Base-by-base conservation (phyloP, 495 filamentous ascomycete genomes). In the Trypethelium eluteriae region DNA sequence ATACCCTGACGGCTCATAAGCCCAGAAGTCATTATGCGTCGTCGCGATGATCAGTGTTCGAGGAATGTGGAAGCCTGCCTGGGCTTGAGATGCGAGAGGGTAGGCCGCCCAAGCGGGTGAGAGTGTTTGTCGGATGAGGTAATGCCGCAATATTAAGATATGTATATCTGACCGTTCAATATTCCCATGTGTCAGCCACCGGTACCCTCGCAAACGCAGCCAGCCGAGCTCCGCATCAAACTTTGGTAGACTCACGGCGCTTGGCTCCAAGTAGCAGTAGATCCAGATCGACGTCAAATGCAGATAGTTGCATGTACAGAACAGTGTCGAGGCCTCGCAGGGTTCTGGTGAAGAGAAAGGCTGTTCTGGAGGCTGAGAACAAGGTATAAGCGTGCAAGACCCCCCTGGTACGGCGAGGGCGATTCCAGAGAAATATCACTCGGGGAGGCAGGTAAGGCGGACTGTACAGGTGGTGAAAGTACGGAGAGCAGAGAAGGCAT, bases 381-480 rank as follows among this genome's bases (percentile, higher is more conserved):
- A 18, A 35, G 34, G 32, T 59, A 34, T 36, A 59, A 35, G 53
- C 36, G 53, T 44, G 14, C 14, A 36, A 14, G 14, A 59, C 7
- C 5, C 25, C 6, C 25, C 14, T 34, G 32, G 25, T 9, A 32
- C 53, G 32, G n/a, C 53, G 53, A 32, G 53, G 25, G 53, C 18
- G 36, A 59, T 36, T 6, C 9, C 32, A 14, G 25, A 34, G 32
- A 36, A 10, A 36, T 35, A 18, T 18, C 16, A 18, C 11, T 6
- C 34, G 18, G 53, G 53, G 32, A 34, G 14, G n/a, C 5, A 59
- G 53, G 32, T 14, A 59, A 59, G 53, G 53, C 53, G 53, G 32
- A 36, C 53, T 59, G 53, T 59, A 59, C 53, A 59, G 53, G 53
- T 59, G 53, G 49, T 53, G 18, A 59, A 36, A 36, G n/a, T 34